A percentile compares a stretch with the other conserved stretches of the same genome.
These are phyloP conservation scores for Neonectria faginata DNA, from an alignment of 2,329 filamentous ascomycete species.

Conservation along the genomic window DNA sequence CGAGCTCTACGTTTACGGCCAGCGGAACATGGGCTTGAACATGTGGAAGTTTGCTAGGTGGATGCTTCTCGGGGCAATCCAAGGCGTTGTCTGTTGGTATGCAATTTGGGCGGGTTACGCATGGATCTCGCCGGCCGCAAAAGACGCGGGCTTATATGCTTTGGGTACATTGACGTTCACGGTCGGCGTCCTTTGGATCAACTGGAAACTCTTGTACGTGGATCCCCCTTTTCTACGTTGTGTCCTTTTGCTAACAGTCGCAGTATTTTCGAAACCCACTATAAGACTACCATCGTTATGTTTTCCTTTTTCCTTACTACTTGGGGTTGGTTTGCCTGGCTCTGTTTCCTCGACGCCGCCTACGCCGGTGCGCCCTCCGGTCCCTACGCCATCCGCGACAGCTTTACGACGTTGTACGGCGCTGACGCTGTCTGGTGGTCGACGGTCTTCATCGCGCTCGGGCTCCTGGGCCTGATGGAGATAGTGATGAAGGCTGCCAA, in stretches of 20 bases:
- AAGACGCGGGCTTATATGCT: constrained; percentile 78
- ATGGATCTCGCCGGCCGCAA: constrained; percentile 60
- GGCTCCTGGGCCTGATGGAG: constrained; percentile 73
- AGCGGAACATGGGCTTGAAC: constrained; percentile 79
- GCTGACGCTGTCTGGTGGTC: constrained; percentile 79
- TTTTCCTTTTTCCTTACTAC: constrained; percentile 69
- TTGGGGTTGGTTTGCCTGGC: constrained; percentile 79
- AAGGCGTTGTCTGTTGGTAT: constrained; percentile 82
- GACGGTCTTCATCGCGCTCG: constrained; percentile 72
- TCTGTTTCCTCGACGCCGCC: constrained; percentile 73
- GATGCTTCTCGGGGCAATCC: constrained; percentile 79
- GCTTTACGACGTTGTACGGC: constrained; percentile 76
- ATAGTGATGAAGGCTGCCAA: constrained; percentile 66
- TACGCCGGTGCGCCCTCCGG: constrained; percentile 64
- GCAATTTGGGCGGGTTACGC: constrained; percentile 66
- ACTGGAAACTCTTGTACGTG: constrained; percentile 78
- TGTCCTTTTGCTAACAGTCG: constrained; percentile 36
- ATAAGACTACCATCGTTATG: constrained; percentile 75
- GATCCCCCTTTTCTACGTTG: no score
- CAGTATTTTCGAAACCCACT: constrained; percentile 79
- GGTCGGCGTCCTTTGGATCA: constrained; percentile 77
- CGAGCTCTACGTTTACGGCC: constrained; percentile 88
- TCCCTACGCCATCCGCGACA: constrained; percentile 75
- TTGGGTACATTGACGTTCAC: constrained; percentile 80
- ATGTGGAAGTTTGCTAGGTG: constrained; percentile 78